Base-by-base conservation (phyloP, 2,329 filamentous ascomycete species). In the Penicillium expansum region DNA sequence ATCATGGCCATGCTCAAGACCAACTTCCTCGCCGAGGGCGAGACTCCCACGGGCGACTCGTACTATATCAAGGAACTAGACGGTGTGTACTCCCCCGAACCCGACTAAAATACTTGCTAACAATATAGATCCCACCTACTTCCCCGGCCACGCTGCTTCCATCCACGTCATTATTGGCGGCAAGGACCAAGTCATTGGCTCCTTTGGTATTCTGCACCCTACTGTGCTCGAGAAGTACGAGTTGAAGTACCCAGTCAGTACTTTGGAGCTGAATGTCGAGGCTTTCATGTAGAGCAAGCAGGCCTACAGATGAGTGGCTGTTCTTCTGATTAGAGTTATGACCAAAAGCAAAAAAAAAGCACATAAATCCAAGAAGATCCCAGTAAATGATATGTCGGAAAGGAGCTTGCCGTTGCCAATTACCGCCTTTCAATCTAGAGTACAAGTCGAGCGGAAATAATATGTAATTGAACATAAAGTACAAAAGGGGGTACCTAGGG, bases 21-120 rank as follows among this genome's bases (percentile, higher is more conserved):
- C 45, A 84, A 86, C 41, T 96, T 96, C 79, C 78, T 94, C 57
- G 89, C 86, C 3, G 82, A 92, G 63, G 87, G 86, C 4, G 74
- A 83, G 61, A 78, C 84, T 24, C 79, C 85, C 71, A 77, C 81
- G 60, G 78, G 79, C 55, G 82, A 86, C 65, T 81, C 85, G 67
- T 99, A 99, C 79, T 97, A 91, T 89, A 94, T 97, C 67, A 88
- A 96, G 77, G 91, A 96, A 77, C 85, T 96, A 59, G 85, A 96
- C 67, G 91, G 84, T 86, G 74, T 67, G 80, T 72, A 52, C 38
- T 41, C 14, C 22, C 20, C 22, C 44, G 9, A 41, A 24, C 2
- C 42, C 4, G 3, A 39, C 41, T 5, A 18, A 27, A 33, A 16
- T 10, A n/a, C 48, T 62, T 44, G 55, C 53, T 20, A 18, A 44